Evolutionary conservation across 2,329 filamentous ascomycete species (phyloP).

Genomic region (Cephalotrichum gorgonifer): DNA sequence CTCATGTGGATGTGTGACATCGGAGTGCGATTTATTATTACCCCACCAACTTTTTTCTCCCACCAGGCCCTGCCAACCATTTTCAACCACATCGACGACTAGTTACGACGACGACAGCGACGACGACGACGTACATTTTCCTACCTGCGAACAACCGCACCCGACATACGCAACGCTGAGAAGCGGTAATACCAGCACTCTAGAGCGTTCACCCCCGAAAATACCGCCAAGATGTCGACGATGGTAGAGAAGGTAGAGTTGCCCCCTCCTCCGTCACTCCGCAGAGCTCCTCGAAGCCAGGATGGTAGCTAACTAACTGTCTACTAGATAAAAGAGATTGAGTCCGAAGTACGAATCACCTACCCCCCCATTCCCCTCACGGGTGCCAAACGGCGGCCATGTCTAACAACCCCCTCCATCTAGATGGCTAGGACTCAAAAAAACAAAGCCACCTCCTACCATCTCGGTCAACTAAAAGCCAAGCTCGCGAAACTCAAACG

Average conservation of each 20-base stretch:
- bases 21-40: too few relatives aligned
- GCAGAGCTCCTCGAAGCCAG: neutral
- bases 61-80: too few relatives aligned
- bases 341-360: slow-evolving; percentile 79
- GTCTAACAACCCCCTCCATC: neutral
- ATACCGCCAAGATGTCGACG: slow-evolving; percentile 66
- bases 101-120: too few relatives aligned
- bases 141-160: neutral
- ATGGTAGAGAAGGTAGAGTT: slow-evolving; percentile 79
- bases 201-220: neutral
- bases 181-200: neutral
- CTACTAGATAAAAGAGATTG: slow-evolving; percentile 83
- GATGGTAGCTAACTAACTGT: slow-evolving; percentile 24
- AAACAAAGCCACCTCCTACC: slow-evolving; percentile 90
- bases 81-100: neutral
- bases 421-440: slow-evolving; percentile 95
- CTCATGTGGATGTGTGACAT: too few relatives aligned
- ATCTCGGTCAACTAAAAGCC: slow-evolving; percentile 92
- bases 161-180: neutral
- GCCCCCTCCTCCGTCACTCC: slow-evolving; percentile 4
- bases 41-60: too few relatives aligned
- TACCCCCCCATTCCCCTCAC: slow-evolving; percentile 5
- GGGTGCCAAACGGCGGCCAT: neutral
- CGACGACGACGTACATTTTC: neutral
- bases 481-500: slow-evolving; percentile 97